Evolutionary conservation across 2,329 filamentous ascomycete species (phyloP), one percentile per base, ranked within the genome.

Genomic region (Claviceps cyperi): DNA sequence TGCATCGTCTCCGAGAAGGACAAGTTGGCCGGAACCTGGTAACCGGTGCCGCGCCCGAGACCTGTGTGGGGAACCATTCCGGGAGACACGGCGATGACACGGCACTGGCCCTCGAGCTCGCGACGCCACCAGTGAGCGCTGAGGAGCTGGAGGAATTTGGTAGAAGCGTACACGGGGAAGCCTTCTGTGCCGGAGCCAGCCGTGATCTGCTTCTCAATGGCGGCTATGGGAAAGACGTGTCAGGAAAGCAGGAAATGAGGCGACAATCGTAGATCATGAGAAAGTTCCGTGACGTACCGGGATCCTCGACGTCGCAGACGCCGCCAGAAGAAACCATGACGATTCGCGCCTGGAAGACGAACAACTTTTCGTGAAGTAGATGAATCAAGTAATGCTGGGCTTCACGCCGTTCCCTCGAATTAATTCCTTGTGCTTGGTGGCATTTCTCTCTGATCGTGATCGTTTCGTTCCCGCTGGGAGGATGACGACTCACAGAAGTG

Each of bases 91-190:
- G 75, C 75, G 5, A 78, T 66, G 19, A 78, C 69, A 5, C 61
- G 56, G 56, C 68, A 72, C 24, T 64, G 60, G 22, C 62, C 69
- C 0, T 55, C 50, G n/a, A 78, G 67, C 54, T 75, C 64, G 3
- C 74, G 73, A 2, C 73, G 72, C 75, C 75, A 78, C 73, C 73
- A 78, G 46, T 77, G 74, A 1, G 74, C 72, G 6, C 66, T 65
- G 1, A 77, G 67, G 0, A 77, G 65, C 53, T 73, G 72, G 1
- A 68, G 62, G 51, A 78, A 77, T 55, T 78, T 78, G 52, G 68
- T 69, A 40, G 66, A 62, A 8, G 54, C 21, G 53, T 78, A 78
- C 8, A 69, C 60, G 0, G 46, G 52, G 2, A 45, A 41, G 0
- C 46, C 54, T 0, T 59, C 55, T 0, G 59, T 59, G 3, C 66